Percentiles rank a stretch among this genome's conserved stretches.
These are phyloP conservation scores for Bruguiera gymnorhiza DNA, from an alignment of 345 rosid genomes.

Conservation along the genomic window DNA sequence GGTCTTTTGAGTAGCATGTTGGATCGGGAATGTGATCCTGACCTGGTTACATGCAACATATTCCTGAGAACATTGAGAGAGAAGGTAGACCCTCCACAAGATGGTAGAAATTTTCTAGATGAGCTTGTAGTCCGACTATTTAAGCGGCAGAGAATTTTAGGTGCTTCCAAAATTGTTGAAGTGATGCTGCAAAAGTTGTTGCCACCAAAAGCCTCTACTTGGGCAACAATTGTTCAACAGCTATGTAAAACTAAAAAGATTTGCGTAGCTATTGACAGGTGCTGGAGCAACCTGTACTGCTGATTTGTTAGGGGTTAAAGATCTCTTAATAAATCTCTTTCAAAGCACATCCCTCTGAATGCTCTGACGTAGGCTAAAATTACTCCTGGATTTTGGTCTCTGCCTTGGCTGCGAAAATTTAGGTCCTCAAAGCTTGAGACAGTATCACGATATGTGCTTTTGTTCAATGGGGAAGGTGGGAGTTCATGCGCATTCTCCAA, in stretches of 20 bases:
- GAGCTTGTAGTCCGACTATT: slow-evolving; percentile 67
- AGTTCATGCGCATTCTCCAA: too few species aligned
- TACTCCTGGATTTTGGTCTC: too few species aligned
- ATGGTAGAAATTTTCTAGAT: slow-evolving; percentile 66
- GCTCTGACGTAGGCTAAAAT: too few species aligned
- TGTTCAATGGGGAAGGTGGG: too few species aligned
- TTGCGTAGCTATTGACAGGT: slow-evolving; percentile 57
- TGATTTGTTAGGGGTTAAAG: slow-evolving; percentile 20
- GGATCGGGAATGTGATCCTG: slow-evolving; percentile 77
- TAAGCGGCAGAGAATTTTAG: slow-evolving; percentile 54
- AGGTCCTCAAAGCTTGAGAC: too few species aligned
- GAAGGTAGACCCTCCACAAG: slow-evolving; percentile 67
- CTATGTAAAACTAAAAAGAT: slow-evolving; percentile 67
- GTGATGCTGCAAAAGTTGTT: slow-evolving; percentile 71
- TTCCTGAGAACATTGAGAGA: slow-evolving; percentile 64
- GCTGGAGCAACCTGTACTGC: slow-evolving; percentile 51
- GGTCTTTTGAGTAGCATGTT: slow-evolving; percentile 79
- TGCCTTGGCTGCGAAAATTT: too few species aligned
- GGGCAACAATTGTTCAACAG: slow-evolving; percentile 61
- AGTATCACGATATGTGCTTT: too few species aligned
- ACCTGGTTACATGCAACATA: slow-evolving; percentile 65
- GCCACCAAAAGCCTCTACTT: slow-evolving; percentile 57
- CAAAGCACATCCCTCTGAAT: too few species aligned
- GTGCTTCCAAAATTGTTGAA: slow-evolving; percentile 69
- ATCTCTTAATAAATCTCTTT: too few species aligned